Evolutionary conservation across 2,329 filamentous ascomycete species (phyloP).

Genomic region (Endoconidiophora laricicola): DNA sequence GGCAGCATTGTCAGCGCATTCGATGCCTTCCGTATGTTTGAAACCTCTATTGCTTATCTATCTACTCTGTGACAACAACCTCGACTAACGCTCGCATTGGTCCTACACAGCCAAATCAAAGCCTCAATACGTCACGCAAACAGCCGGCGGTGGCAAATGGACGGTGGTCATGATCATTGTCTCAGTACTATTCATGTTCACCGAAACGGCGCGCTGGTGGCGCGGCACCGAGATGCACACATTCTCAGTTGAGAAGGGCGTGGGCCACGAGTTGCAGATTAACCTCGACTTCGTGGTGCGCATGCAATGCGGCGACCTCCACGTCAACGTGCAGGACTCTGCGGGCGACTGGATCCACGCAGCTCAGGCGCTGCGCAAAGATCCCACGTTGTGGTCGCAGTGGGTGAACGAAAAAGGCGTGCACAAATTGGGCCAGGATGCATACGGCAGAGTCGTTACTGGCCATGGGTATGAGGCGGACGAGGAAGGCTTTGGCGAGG

Average conservation of each 20-base stretch:
- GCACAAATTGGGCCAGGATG: conserved; percentile 41
- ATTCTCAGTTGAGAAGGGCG: conserved; percentile 84
- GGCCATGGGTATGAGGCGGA: conserved; percentile 34
- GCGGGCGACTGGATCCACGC: conserved; percentile 84
- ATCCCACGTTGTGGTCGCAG: conserved; percentile 63
- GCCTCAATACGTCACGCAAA: conserved; percentile 74
- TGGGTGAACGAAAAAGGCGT: conserved; percentile 61
- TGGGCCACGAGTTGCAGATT: conserved; percentile 76
- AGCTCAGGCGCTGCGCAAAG: conserved; percentile 52
- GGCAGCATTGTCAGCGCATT: conserved; percentile 65
- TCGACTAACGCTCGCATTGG: not conserved
- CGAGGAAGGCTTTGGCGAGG: conserved; percentile 57
- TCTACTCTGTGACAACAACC: not conserved
- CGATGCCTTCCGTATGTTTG: conserved; percentile 76
- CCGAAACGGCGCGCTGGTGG: conserved; percentile 72
- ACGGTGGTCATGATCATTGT: conserved; percentile 66
- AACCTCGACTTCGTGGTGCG: conserved; percentile 86
- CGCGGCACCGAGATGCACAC: conserved; percentile 68
- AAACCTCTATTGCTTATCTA: not conserved
- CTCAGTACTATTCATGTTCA: conserved; percentile 58
- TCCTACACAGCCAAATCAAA: conserved; percentile 68
- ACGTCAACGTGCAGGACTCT: conserved; percentile 94
- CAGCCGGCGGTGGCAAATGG: conserved; percentile 81
- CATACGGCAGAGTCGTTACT: conserved; percentile 36
- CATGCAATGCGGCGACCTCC: conserved; percentile 78